Evolutionary conservation across 805 yeast species (phyloP), one percentile per base, ranked within the genome.

Genomic region (Sugiyamaella valdiviana): DNA sequence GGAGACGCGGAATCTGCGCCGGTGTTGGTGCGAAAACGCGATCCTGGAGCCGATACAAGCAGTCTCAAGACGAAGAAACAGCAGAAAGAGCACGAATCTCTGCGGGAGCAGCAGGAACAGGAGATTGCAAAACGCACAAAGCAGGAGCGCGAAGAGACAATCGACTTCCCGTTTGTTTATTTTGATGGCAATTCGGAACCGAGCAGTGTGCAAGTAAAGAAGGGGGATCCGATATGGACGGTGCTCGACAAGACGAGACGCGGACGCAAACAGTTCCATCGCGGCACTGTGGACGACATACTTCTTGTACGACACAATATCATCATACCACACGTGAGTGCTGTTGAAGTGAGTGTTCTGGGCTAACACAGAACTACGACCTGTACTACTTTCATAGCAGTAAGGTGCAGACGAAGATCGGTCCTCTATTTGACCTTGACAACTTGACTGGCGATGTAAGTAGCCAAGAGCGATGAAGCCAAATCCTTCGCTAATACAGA

Each of bases 221-320:
- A 55, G 35, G 63, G 64, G 3, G 65, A 61, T 36, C 62, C 57
- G 17, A 49, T 63, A 5, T 55, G 64, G 57, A 41, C 46, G 24
- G 46, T 63, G 42, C 51, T 63, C 7, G 65, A 60, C 6, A 51
- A 56, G 14, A 56, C 62, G 14, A 46, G 61, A 42, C 51, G 60
- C 20, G 53, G 42, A 19, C 45, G 50, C 12, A 51, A 48, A 42
- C 59, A 61, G 46, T 51, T 61, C 35, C 62, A 58, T 26, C 44
- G 66, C 9, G 60, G 58, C 15, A 58, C 61, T 5, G 58, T 58
- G 12, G 62, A 63, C 48, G 66, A 62, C 39, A 55, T 62, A 9
- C 50, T 62, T 53, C 51, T 62, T 20, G 64, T 62, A 29, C 51
- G 51, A 35, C 53, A 60, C 35, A 56, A 57, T 44, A 56, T 62